Evolutionary conservation across 306 rosid genomes (phyloP).

Genomic region (Malus fusca): DNA sequence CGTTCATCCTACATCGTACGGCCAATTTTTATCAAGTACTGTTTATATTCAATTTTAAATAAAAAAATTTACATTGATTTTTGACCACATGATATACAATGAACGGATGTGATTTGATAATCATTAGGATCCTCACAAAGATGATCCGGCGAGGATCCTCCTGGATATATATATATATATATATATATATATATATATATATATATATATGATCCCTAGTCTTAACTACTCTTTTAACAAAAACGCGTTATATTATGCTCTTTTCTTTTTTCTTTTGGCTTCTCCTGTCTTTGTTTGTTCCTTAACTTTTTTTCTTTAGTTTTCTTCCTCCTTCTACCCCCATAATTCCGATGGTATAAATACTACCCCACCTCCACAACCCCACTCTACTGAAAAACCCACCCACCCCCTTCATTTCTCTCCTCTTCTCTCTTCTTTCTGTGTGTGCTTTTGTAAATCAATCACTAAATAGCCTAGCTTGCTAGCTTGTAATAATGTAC

Average conservation of each 20-base stretch:
- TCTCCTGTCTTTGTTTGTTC: constrained; percentile 2
- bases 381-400: background rate
- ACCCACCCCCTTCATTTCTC: background rate
- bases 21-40: accelerated
- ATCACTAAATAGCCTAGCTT: background rate
- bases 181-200: no score
- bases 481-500: constrained; percentile 26
- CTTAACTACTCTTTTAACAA: constrained; percentile 33
- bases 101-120: no score
- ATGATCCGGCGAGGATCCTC: no score
- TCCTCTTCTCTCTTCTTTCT: background rate
- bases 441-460: background rate
- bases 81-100: accelerated
- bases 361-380: constrained; percentile 7
- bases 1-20: accelerated
- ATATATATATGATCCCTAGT: background rate
- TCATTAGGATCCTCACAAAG: no score
- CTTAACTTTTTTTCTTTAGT: background rate
- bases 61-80: no score
- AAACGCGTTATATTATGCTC: constrained; percentile 40
- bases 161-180: no score
- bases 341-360: constrained; percentile 19
- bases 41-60: no score
- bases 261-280: constrained; percentile 15
- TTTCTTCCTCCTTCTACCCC: background rate